A percentile compares a stretch with the other conserved stretches of the same genome.
Conservation (phyloP, 2,329 filamentous ascomycete species). For the Tolypocladium ophioglossoides region DNA sequence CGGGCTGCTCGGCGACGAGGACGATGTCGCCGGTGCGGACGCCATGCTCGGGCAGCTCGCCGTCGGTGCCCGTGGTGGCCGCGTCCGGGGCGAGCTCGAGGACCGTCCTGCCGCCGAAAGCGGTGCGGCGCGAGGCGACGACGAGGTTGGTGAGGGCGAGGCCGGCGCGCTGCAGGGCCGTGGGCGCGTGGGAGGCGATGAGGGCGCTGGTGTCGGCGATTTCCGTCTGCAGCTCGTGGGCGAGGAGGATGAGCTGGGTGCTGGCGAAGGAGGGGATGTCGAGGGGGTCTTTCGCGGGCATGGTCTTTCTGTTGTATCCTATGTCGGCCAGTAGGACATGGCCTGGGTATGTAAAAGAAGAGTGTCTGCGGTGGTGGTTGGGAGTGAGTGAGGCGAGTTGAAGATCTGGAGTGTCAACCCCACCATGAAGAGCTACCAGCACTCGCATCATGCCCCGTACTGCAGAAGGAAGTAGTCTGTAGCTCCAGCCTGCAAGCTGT, state of each 20-base stretch:
- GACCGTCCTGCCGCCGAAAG: conserved; percentile 82
- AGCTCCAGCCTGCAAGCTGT: not conserved
- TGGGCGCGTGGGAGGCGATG: conserved; percentile 56
- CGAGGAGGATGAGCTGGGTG: conserved; percentile 60
- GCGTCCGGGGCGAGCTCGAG: conserved; percentile 67
- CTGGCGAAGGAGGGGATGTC: conserved; percentile 59
- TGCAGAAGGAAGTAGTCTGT: no score
- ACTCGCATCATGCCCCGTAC: not conserved
- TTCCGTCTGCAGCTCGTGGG: conserved; percentile 62
- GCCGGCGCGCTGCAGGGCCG: conserved; percentile 63
- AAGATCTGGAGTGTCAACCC: not conserved
- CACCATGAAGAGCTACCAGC: not conserved
- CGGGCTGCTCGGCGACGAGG: conserved; percentile 62
- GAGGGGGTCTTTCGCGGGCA: conserved; percentile 31
- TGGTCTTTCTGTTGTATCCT: conserved; percentile 8
- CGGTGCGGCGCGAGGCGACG: conserved; percentile 69
- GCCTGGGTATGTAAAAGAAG: not conserved
- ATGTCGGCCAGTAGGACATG: not conserved
- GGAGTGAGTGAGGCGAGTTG: not conserved
- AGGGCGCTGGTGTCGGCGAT: conserved; percentile 58
- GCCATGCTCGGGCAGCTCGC: conserved; percentile 63
- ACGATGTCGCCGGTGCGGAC: conserved; percentile 71
- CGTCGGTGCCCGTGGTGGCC: conserved; percentile 39
- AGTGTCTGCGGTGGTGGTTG: not conserved
- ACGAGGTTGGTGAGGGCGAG: conserved; percentile 68